Evolutionary conservation across 2,329 filamentous ascomycete species (phyloP), one percentile per base, ranked within the genome.

Genomic region (Aspergillus sp.): DNA sequence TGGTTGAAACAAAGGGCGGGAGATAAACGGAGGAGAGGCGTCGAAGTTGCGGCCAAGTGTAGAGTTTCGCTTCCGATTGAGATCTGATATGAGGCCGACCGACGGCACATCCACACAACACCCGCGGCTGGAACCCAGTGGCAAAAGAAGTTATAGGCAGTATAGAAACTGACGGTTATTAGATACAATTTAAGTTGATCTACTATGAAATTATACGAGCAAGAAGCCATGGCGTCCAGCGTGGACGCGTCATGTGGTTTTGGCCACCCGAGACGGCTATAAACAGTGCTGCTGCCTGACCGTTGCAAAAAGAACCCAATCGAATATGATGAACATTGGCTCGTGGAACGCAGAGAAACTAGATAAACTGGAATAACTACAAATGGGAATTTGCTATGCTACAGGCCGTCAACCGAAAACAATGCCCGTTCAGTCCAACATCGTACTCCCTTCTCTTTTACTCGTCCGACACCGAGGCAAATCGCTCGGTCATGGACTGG

Each of bases 401-500:
- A 57, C 59, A 58, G 53, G 53, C 39, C 11, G 7, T 27, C 37
- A 39, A 12, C 31, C 28, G 19, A 40, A 30, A 40, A 27, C 27
- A 40, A 27, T 10, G 37, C 34, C 34, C 41, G 26, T 37, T 26
- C 40, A 9, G 29, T 28, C 40, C 26, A 31, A 8, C 12, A 31
- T 29, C 26, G n/a, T 39, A 35, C 32, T 37, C 30, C 47, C 42
- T 19, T 33, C 38, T 38, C 39, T 30, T 55, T 63, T 90, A 98
- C 79, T 97, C 91, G 70, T 98, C 93, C 66, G 88, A 82, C 48
- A 98, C 91, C 33, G 90, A 85, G 39, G 93, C 93, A 73, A 98
- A 98, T 75, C 95, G 95, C 74, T 98, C 93, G 58, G 86, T 84
- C 90, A 98, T 91, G 59, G 82, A 78, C 73, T 95, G 88, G 59